Percentiles rank a stretch among this genome's conserved stretches.
Conservation (phyloP, 225 moss, liverwort and hornwort genomes). For the Pleurozium schreberi region DNA sequence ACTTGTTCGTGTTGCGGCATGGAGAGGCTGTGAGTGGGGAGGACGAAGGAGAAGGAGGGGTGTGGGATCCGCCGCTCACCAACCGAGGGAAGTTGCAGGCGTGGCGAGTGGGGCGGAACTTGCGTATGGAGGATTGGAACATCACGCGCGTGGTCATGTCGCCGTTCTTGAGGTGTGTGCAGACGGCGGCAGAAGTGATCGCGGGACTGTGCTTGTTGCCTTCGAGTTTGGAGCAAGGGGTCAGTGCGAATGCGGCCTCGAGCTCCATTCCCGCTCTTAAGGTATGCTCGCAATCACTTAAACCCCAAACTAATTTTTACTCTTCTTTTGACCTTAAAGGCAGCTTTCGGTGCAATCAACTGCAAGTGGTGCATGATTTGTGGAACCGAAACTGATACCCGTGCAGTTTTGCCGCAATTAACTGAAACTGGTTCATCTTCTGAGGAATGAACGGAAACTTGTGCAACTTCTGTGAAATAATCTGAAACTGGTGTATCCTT, state of each 20-base stretch:
- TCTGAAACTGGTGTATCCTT: not conserved
- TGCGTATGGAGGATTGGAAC: slow-evolving; percentile 51
- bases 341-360: not conserved
- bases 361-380: not conserved
- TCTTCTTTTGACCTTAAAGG: too few relatives aligned
- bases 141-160: slow-evolving; percentile 52
- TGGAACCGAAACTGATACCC: not conserved
- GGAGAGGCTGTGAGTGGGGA: slow-evolving; percentile 24
- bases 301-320: not conserved
- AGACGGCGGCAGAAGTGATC: slow-evolving; percentile 54
- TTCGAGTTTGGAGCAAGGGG: slow-evolving; percentile 1
- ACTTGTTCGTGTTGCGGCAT: slow-evolving; percentile 57
- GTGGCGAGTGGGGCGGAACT: slow-evolving; percentile 32
- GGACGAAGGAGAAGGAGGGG: not conserved
- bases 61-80: slow-evolving; percentile 56
- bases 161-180: slow-evolving; percentile 52
- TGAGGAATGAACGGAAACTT: not conserved
- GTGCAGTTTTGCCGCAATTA: not conserved
- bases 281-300: not conserved
- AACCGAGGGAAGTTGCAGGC: slow-evolving; percentile 48
- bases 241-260: not conserved
- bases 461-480: not conserved
- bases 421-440: not conserved
- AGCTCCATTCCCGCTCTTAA: not conserved
- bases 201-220: slow-evolving; percentile 32